phyloP scores from a whole-genome alignment of 78 protist species.

The Tieghemostelium lacteum region DNA sequence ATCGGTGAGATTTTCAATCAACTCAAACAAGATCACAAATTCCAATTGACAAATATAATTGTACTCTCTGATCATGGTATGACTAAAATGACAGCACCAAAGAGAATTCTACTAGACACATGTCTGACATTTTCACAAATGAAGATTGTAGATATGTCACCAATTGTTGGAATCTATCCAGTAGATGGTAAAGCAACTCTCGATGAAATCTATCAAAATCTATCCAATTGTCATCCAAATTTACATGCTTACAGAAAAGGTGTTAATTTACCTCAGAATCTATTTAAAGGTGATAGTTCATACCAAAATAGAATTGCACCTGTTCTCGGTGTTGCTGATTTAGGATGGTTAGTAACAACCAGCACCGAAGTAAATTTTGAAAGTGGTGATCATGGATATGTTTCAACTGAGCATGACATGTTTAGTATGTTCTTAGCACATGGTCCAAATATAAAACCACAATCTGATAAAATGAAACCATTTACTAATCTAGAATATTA shows the following conservation, averaged over 20 bases:
- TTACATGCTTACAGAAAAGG: background rate
- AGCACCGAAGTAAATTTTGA: background rate
- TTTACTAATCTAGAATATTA: conserved; percentile 11
- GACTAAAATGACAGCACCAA: background rate
- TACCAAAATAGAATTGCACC: conserved; percentile 28
- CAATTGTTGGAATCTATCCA: conserved; percentile 6
- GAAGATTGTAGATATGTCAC: background rate
- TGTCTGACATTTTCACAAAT: background rate
- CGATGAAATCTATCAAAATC: background rate
- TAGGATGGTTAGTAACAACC: background rate
- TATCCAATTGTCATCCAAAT: background rate
- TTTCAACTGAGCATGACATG: background rate
- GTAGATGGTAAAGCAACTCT: background rate
- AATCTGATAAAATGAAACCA: background rate
- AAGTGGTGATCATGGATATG: conserved; percentile 38
- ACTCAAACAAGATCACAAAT: background rate
- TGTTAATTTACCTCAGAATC: background rate
- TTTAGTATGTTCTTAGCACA: conserved; percentile 10
- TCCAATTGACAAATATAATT: conserved; percentile 24
- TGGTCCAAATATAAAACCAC: conserved; percentile 42
- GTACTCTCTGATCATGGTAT: conserved; percentile 63
- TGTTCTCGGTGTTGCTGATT: conserved; percentile 12
- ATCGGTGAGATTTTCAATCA: conserved; percentile 8
- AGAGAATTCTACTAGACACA: background rate
- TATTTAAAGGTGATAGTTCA: background rate